Conservation (phyloP, 2,329 filamentous ascomycete species). For the Sporothrix euskadiensis region DNA sequence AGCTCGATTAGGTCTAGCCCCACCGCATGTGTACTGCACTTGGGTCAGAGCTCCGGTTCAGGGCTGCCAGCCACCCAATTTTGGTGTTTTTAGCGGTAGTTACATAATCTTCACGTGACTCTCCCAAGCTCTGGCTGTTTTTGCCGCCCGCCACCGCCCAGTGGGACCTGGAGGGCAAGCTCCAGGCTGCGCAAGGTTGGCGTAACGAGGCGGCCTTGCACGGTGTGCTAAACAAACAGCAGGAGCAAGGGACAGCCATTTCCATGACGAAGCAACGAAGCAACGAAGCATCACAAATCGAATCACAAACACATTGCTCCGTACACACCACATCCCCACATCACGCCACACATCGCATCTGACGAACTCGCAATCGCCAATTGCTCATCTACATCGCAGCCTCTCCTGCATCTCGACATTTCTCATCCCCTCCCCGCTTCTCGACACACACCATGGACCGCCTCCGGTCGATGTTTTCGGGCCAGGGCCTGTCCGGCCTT, state of each 20-base stretch:
- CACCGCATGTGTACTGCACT: background rate
- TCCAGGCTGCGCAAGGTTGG: constrained; percentile 41
- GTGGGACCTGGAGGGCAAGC: constrained; percentile 26
- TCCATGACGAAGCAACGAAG: background rate
- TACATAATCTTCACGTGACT: constrained; percentile 29
- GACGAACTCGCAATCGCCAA: background rate
- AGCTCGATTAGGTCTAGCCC: background rate
- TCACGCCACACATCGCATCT: background rate
- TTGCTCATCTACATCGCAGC: background rate
- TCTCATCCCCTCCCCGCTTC: constrained; percentile 21
- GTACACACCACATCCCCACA: background rate
- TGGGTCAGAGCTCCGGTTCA: constrained; percentile 19
- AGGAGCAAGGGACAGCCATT: background rate
- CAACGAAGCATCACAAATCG: background rate
- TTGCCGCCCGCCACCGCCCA: constrained; percentile 32
- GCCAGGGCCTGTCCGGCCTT: constrained; percentile 63
- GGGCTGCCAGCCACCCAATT: constrained; percentile 19
- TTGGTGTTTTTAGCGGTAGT: background rate
- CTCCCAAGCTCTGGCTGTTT: constrained; percentile 15
- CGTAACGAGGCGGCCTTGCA: constrained; percentile 33
- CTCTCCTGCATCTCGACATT: constrained; percentile 23
- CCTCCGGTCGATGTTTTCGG: constrained; percentile 83
- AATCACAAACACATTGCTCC: background rate
- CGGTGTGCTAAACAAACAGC: constrained; percentile 19
- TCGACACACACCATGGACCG: constrained; percentile 69